Base-by-base conservation (phyloP, 106 monocot genomes). In the Xerophyta viscosa region DNA sequence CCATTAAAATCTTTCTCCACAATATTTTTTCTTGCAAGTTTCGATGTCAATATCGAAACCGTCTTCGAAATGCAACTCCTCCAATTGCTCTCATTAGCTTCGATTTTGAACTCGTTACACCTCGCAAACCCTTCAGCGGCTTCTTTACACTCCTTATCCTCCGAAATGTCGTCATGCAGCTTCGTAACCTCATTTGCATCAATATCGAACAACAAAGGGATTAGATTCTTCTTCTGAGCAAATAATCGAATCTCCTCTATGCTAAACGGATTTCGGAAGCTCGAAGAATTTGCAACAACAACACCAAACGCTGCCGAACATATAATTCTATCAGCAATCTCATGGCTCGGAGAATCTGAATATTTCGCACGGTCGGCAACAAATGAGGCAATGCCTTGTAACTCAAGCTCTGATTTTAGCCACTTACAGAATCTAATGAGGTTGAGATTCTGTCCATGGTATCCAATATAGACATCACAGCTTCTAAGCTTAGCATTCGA, bases 381-480 rank as follows among this genome's bases (percentile, higher is more conserved):
- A 18, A 93, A 93, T 0, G 87, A 73, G 12, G 87, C 92, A 22
- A 93, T 80, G 11, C 92, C 92, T 50, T 93, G 83, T 4, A 87
- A 61, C 80, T 93, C 92, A 13, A 93, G 74, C 71, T 93, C 92
- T 0, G 92, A 60, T 31, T 81, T 84, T 27, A 93, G 77, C 92
- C 92, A 93, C 62, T 82, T 87, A 26, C 92, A 87, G 64, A 93
- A 83, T 23, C 92, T 41, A 17, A 57, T n/a, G 31, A 93, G 77
- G 46, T 78, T 81, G 21, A 36, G 42, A 53, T 70, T 77, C 36
- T 79, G 87, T 61, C 87, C 87, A 58, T 93, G 92, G 65, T 65
- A 87, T 1, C 92, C 92, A 37, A 93, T 83, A 66, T 83, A 93
- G 17, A 93, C 92, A 54, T 93, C 92, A 14, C 92, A 87, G 54